Evolutionary conservation across 2,329 filamentous ascomycete species (phyloP).

Genomic region (Leptographium procerum): DNA sequence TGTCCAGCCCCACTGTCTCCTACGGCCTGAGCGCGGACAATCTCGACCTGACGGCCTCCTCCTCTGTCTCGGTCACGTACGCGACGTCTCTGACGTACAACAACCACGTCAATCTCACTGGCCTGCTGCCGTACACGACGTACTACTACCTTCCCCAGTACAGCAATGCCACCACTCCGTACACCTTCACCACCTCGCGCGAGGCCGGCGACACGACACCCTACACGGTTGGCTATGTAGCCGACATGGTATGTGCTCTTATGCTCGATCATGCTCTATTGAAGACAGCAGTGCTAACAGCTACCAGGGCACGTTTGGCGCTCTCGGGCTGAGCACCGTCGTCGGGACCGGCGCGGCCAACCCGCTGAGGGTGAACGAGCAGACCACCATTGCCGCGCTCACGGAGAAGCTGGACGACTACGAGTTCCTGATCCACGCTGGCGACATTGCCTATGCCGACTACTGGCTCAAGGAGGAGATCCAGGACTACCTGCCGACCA

Average conservation of each 20-base stretch:
- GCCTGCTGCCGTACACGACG: not conserved
- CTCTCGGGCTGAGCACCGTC: constrained; percentile 6
- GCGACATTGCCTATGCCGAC: constrained; percentile 36
- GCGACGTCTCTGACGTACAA: constrained; percentile 21
- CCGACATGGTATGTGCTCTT: too few relatives aligned
- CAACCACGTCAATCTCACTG: constrained; percentile 8
- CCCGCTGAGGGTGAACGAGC: constrained; percentile 8
- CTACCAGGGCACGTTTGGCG: constrained; percentile 13
- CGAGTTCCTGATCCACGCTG: constrained; percentile 32
- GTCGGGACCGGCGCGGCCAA: constrained; percentile 5
- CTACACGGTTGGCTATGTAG: constrained; percentile 35
- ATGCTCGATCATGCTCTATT: too few relatives aligned
- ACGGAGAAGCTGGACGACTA: constrained; percentile 1
- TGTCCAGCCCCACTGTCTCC: not conserved
- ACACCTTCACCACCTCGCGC: constrained; percentile 20
- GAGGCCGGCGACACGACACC: constrained; percentile 28
- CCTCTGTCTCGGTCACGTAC: constrained; percentile 19
- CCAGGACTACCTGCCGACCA: constrained; percentile 22
- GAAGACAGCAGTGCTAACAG: too few relatives aligned
- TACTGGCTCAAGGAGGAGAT: constrained; percentile 30
- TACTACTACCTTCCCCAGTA: constrained; percentile 16
- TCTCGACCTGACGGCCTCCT: constrained; percentile 15
- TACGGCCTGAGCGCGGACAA: constrained; percentile 4
- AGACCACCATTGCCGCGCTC: constrained; percentile 8
- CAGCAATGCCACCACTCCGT: not conserved